These are phyloP conservation scores for Solanum aculeatissimum DNA, from an alignment of 305 asterid genomes.

Conservation along the genomic window DNA sequence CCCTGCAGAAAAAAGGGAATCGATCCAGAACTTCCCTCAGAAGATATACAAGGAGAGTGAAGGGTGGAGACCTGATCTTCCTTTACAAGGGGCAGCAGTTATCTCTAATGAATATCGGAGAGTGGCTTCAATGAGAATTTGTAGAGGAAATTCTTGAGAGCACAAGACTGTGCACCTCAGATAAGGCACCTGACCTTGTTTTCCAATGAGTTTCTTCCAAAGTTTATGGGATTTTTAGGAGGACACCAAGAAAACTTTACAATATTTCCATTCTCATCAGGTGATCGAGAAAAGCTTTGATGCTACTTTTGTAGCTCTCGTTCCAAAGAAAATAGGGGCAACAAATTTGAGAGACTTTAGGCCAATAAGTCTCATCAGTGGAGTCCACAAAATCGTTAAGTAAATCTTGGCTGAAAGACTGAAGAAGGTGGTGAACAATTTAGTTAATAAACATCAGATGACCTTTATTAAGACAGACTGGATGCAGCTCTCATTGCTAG, in stretches of 20 bases:
- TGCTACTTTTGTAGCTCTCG: neutral
- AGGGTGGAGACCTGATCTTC: neutral
- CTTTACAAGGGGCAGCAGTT: neutral
- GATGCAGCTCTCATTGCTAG: neutral
- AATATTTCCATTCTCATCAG: neutral
- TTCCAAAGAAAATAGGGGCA: neutral
- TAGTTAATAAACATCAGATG: neutral
- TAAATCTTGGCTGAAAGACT: neutral
- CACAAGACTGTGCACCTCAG: neutral
- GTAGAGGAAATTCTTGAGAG: neutral
- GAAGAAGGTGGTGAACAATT: neutral
- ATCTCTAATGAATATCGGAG: neutral
- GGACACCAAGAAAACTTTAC: neutral
- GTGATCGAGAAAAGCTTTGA: neutral
- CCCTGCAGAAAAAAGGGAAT: neutral
- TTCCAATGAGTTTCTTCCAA: neutral
- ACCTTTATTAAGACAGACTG: neutral
- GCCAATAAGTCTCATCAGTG: neutral
- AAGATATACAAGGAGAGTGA: neutral
- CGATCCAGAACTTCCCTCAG: neutral
- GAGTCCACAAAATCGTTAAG: neutral
- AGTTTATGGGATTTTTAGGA: neutral
- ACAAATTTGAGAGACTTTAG: neutral
- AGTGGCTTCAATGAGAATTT: neutral
- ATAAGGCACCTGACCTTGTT: neutral